Conservation (phyloP, 2,329 filamentous ascomycete species). For the Fusarium sp. region DNA sequence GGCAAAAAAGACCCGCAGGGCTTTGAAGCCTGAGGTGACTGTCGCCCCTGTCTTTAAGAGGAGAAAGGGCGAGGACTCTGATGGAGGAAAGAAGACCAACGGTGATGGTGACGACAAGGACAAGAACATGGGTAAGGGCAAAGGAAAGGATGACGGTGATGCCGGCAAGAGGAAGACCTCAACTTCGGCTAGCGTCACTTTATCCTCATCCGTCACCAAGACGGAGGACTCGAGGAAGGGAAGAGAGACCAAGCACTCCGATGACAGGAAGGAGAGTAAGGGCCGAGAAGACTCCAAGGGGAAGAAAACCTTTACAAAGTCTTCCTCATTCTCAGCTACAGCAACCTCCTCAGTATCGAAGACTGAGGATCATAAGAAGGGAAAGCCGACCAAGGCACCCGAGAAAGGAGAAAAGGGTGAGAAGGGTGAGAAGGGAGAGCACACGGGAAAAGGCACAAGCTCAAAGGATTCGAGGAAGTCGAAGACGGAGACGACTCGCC, state of each 20-base stretch:
- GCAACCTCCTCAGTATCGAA: background rate
- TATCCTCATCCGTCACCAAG: background rate
- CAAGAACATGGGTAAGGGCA: background rate
- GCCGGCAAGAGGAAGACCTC: background rate
- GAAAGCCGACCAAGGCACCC: background rate
- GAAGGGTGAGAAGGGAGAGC: background rate
- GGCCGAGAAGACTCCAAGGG: background rate
- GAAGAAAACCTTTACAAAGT: background rate
- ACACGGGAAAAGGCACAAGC: background rate
- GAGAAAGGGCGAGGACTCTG: background rate
- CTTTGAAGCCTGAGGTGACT: background rate
- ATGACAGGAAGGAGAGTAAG: background rate
- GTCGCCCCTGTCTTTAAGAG: background rate
- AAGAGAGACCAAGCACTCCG: background rate
- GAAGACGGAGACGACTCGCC: background rate
- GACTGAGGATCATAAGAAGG: background rate
- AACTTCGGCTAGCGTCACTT: background rate
- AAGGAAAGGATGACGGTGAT: background rate
- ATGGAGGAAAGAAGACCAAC: background rate
- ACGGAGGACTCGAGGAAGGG: background rate
- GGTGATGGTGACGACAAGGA: background rate
- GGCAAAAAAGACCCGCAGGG: background rate
- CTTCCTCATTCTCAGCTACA: background rate
- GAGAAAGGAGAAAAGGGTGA: background rate
- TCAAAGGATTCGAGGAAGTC: background rate